Evolutionary conservation across 2,329 filamentous ascomycete genomes (phyloP), one percentile per base, ranked within the genome.

Genomic region (Trichoderma guizhouense): DNA sequence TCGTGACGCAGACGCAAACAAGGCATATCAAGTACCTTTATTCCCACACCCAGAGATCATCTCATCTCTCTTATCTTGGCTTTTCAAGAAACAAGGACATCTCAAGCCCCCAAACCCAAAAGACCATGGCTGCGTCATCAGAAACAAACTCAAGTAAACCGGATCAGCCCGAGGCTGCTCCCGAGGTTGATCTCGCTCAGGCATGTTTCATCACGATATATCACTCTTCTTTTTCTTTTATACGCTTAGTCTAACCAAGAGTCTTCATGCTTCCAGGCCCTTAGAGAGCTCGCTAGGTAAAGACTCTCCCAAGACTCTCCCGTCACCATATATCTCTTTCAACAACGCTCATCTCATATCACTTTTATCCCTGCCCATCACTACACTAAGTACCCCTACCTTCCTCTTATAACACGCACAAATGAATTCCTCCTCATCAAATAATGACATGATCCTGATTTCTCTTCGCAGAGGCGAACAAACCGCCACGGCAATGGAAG

Each of bases 401-500:
- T 9, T 57, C 12, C 15, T 24, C 9, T 18, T 36, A 12, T 15
- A 7, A 36, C 5, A 36, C 34, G 15, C 34, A 36, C 14, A 36
- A 36, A 36, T 15, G 0, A 15, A 36, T 39, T 21, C n/a, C 4
- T n/a, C 28, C 28, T 57, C 5, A n/a, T 30, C 3, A 14, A 53
- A 18, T 43, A 8, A 18, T 18, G 7, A 7, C 7, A 43, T 34
- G 9, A 43, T 24, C 26, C 65, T 26, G 18, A 14, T 34, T 21
- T 24, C 14, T 47, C 11, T 28, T 21, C 1, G 7, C 72, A 88
- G 86, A 75, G 88, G 87, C 75, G 88, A 90, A 73, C 84, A 87
- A 75, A 81, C 87, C 5, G 87, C 87, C 55, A 77, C 84, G 12
- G 83, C 82, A 34, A 83, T 90, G 21, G 88, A 90, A 76, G 81